Evolutionary conservation across 73 alveolate species (phyloP), one percentile per base, ranked within the genome.

Genomic region (Paramecium biaurelia): DNA sequence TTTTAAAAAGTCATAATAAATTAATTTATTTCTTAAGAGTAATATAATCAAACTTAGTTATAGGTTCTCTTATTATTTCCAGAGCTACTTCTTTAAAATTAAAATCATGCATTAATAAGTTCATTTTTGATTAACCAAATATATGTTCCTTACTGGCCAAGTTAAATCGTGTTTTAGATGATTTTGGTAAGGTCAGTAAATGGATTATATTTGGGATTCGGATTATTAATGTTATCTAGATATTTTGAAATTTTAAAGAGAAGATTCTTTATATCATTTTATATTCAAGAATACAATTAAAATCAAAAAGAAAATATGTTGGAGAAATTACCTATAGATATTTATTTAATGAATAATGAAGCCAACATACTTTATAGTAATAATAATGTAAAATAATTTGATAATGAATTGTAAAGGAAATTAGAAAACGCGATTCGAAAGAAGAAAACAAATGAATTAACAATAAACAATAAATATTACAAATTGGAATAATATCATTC

Each of bases 231-330:
- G 87, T 37, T 74, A n/a, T 74, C 87, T 23, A 74, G 87, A 37
- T 74, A 41, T 74, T 41, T 74, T 28, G 87, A 74, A 35, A 74
- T 74, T 12, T 37, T 28, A 74, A 74, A 74, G 59, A 20, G 87
- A 28, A 37, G 45, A 41, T 23, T 74, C 18, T 74, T 74, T 41
- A 23, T 37, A 28, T 23, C 57, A 34, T 34, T 37, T 7, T 21
- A 37, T 41, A 37, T 28, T 15, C 10, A 23, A 12, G 87, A 37
- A 21, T 37, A 34, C 6, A 2, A 74, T 5, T 34, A 21, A 20
- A 5, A 37, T 28, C 8, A 74, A n/a, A 28, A 37, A 12, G 32
- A 28, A 7, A 15, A 21, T 8, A 10, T 74, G 14, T 23, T 74
- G n/a, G 57, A 28, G 37, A 34, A 41, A 34, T 11, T 74, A 15